Evolutionary conservation across 1,284 basidiomycete genomes (phyloP), one percentile per base, ranked within the genome.

Genomic region (Naganishia sp.): DNA sequence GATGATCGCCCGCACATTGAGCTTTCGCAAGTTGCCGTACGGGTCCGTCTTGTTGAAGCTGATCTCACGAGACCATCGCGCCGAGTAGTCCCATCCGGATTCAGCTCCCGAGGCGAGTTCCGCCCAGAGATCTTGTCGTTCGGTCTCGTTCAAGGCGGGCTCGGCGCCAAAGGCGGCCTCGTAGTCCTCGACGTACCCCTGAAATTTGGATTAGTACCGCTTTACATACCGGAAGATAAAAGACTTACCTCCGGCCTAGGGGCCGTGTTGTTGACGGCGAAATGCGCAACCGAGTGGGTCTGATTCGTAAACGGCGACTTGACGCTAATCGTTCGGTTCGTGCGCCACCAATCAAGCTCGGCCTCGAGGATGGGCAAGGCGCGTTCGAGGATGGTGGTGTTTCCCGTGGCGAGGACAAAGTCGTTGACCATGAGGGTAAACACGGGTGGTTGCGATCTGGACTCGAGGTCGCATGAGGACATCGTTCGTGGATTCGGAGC

Each of bases 91-190:
- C 75, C 76, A 80, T 6, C 79, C 92, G 13, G 85, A 86, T 81
- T 96, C 93, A 1, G 92, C 94, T 50, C 91, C 93, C 57, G 84
- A 85, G 0, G 94, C 93, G 23, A 97, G 84, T 75, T 95, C 89
- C n/a, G 89, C 85, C 73, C 94, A 97, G n/a, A 97, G 77, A 3
- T 83, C 85, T 0, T 84, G 83, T 55, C 84, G 83, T 74, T 88
- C 79, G 1, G 82, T 79, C 23, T 86, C 86, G 66, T 85, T 88
- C 56, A 92, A 79, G 5, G 85, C 75, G 0, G 86, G 84, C 0
- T 82, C 81, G 0, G 87, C 84, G 63, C 86, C 87, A 66, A 88
- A 86, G 6, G 85, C 89, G 0, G 90, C 91, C 33, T 80, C 72
- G 73, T 90, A 94, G 80, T 96, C 93, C 84, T 82, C 74, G 16